A percentile compares a stretch with the other conserved stretches of the same genome.
Evolutionary conservation across 2,329 filamentous ascomycete species (phyloP).

Genomic region (Fusarium sp.): DNA sequence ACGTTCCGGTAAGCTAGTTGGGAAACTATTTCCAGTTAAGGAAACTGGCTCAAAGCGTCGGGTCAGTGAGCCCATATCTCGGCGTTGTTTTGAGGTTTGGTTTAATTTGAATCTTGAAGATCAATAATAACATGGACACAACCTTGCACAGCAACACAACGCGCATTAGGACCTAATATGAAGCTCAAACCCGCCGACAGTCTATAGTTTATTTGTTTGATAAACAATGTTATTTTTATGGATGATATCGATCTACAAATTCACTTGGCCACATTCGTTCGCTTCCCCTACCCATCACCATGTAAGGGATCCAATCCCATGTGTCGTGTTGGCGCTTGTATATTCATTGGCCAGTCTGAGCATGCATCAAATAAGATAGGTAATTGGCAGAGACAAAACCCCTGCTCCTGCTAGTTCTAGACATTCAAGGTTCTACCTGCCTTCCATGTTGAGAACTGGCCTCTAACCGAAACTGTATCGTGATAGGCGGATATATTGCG

Average conservation of each 20-base stretch:
- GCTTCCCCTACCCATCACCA: conserved; percentile 20
- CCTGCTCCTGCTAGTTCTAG: conserved; percentile 1
- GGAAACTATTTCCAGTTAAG: conserved; percentile 36
- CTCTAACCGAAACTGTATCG: neutral
- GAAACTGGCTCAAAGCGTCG: conserved; percentile 37
- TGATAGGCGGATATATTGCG: conserved; percentile 10
- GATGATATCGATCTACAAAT: neutral
- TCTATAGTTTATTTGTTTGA: neutral
- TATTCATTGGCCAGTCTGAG: conserved; percentile 23
- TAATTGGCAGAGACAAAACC: conserved; percentile 11
- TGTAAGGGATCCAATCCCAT: conserved; percentile 24
- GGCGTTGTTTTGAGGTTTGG: conserved; percentile 26
- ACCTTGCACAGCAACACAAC: neutral
- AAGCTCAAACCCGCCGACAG: neutral
- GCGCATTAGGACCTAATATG: no score
- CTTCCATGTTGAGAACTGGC: neutral
- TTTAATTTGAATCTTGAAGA: conserved; percentile 34
- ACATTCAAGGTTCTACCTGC: neutral
- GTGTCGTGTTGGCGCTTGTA: conserved; percentile 23
- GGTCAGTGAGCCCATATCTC: conserved; percentile 26
- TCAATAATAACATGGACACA: conserved; percentile 10
- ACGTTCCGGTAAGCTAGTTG: conserved; percentile 29
- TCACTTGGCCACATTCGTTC: neutral
- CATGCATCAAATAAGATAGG: conserved; percentile 7
- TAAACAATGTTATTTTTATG: neutral